Evolutionary conservation across 345 rosid genomes (phyloP), one percentile per base, ranked within the genome.

Genomic region (Firmiana major): DNA sequence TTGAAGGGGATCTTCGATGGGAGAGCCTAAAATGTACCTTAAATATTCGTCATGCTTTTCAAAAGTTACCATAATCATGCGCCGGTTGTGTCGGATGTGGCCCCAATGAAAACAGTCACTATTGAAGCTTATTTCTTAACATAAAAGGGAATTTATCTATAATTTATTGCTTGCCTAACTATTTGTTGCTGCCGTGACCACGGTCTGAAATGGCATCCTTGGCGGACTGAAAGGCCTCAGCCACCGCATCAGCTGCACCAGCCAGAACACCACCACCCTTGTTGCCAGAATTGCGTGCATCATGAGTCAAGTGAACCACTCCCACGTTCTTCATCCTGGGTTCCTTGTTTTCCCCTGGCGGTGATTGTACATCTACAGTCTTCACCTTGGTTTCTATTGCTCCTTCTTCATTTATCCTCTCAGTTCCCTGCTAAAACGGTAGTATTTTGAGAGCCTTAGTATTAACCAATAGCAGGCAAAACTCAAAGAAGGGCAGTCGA

Each of bases 291-390:
- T 79, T 17, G 49, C 68, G 55, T 1, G 3, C 16, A 68, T 46
- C 57, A 69, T 6, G 84, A 34, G 59, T 79, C 28, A 86, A 84
- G 71, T 83, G 91, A 64, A 84, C 85, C 67, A 81, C 84, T 8
- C 77, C 84, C 7, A 83, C 81, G 63, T 88, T 83, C 75, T 78
- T 78, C 63, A 62, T 72, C 2, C 24, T 75, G 24, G 84, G 65
- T 62, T 81, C 84, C 51, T 71, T 63, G 24, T 77, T 78, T 68
- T 81, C 64, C 16, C 84, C 86, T 0, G 86, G 85, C 2, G 79
- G 43, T 31, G 85, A 69, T 71, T 83, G 73, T 71, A 75, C 21
- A 73, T 86, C 86, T 9, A 73, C 76, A 0, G 90, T 78, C 62
- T 86, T 84, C 71, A 84, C 89, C 64, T 28, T 78, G 63, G 80